These are phyloP conservation scores for Penicillium brevicompactum DNA, from an alignment of 2,329 filamentous ascomycete genomes.

Conservation along the genomic window DNA sequence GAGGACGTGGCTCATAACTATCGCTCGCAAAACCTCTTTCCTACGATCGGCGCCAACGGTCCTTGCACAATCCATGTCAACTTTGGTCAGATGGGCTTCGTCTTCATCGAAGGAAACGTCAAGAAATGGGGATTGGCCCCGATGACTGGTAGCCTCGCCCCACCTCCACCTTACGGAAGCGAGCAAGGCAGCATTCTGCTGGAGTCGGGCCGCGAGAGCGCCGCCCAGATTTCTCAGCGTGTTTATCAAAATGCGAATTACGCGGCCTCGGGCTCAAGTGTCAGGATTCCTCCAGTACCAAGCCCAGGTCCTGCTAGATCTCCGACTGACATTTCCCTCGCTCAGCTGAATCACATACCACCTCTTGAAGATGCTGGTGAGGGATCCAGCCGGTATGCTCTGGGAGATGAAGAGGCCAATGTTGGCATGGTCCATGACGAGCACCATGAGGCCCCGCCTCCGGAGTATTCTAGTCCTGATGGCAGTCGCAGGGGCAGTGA, in stretches of 20 bases:
- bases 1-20: slow-evolving; percentile 92
- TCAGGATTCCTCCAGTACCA: slow-evolving; percentile 71
- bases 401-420: slow-evolving; percentile 22
- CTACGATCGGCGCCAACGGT: slow-evolving; percentile 92
- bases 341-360: slow-evolving; percentile 74
- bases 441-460: slow-evolving; percentile 34
- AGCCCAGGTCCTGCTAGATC: slow-evolving; percentile 88
- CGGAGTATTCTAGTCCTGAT: slow-evolving; percentile 59
- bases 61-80: slow-evolving; percentile 94
- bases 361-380: slow-evolving; percentile 70
- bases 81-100: slow-evolving; percentile 95
- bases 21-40: slow-evolving; percentile 96
- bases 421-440: slow-evolving; percentile 19
- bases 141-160: slow-evolving; percentile 91
- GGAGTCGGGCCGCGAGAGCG: slow-evolving; percentile 72
- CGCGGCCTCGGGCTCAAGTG: slow-evolving; percentile 75
- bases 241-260: slow-evolving; percentile 63
- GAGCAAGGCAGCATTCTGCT: slow-evolving; percentile 96
- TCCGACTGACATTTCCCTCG: slow-evolving; percentile 93
- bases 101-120: slow-evolving; percentile 98
- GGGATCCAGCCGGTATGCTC: slow-evolving; percentile 60
- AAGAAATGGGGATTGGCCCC: slow-evolving; percentile 99
- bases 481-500: slow-evolving; percentile 60
- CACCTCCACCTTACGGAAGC: slow-evolving; percentile 93
- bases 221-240: slow-evolving; percentile 40